Conservation (phyloP, 2,329 filamentous ascomycete genomes). For the Ustulina deusta region DNA sequence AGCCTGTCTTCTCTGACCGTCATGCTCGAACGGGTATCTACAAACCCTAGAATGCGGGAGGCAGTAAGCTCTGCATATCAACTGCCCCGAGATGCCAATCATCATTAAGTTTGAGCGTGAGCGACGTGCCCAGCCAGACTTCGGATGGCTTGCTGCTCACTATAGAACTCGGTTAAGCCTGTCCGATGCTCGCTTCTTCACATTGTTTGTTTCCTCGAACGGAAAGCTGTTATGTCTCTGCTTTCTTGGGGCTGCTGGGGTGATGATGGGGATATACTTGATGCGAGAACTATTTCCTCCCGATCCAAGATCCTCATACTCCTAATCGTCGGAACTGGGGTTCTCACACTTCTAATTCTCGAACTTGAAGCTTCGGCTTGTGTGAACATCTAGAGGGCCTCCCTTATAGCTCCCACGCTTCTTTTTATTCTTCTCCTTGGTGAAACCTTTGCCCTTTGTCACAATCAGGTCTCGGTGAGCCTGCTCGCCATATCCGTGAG, state of each 20-base stretch:
- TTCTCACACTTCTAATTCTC: constrained; percentile 73
- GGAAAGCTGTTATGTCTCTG: constrained; percentile 3
- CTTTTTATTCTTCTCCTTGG: constrained; percentile 99
- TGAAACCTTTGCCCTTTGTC: constrained; percentile 96
- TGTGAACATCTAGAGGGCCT: constrained; percentile 84
- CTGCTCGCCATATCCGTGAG: constrained; percentile 88
- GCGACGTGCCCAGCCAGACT: constrained; percentile 4
- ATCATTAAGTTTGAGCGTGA: constrained; percentile 1
- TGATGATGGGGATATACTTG: constrained; percentile 5
- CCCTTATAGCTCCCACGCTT: constrained; percentile 91
- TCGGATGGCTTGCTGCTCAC: constrained; percentile 14
- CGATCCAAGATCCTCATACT: constrained; percentile 6
- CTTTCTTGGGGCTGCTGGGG: constrained; percentile 28
- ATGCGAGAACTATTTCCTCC: constrained; percentile 1
- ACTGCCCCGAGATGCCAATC: not conserved
- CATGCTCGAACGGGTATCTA: constrained; percentile 8
- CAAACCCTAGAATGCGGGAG: not conserved
- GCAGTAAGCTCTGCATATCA: not conserved
- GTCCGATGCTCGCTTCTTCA: not conserved
- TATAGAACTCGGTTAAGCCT: constrained; percentile 27
- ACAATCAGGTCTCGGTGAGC: constrained; percentile 90
- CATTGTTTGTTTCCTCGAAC: not conserved
- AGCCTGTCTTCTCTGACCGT: constrained; percentile 2
- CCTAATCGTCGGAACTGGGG: constrained; percentile 30
- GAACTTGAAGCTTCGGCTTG: constrained; percentile 92